Evolutionary conservation across 192 early-diverging fungal species (phyloP).

Genomic region (Piromyces finnis): DNA sequence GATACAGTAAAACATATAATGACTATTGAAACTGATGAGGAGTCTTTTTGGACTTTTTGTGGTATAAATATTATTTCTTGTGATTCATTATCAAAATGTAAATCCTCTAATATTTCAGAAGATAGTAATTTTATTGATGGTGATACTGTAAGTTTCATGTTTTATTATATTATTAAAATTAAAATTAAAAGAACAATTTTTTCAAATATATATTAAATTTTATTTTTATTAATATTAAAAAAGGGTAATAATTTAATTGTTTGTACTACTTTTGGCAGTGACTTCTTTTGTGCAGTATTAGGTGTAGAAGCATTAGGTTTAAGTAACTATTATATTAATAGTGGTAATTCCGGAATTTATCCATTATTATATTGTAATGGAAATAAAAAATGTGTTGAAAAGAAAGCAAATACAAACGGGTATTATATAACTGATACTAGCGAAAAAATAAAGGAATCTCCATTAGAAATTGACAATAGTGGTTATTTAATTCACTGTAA

Average conservation of each 20-base stretch:
- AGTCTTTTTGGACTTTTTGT: too few relatives aligned
- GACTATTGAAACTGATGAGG: too few relatives aligned
- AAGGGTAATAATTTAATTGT: neutral
- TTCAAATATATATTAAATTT: too few relatives aligned
- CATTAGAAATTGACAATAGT: neutral
- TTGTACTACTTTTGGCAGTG: neutral
- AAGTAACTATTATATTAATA: neutral
- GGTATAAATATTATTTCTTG: too few relatives aligned
- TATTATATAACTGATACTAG: neutral
- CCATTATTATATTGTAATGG: neutral
- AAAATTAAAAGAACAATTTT: too few relatives aligned
- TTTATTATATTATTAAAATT: too few relatives aligned
- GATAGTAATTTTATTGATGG: too few relatives aligned
- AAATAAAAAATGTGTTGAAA: neutral
- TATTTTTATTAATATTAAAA: too few relatives aligned
- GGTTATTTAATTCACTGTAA: neutral
- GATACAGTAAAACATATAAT: too few relatives aligned
- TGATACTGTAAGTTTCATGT: too few relatives aligned
- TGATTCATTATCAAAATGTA: too few relatives aligned
- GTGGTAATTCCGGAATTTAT: neutral
- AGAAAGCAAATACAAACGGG: neutral
- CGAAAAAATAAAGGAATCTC: neutral
- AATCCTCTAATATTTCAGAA: too few relatives aligned
- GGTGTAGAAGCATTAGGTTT: neutral
- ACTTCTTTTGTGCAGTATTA: neutral